These are phyloP conservation scores for Hanseniaspora clermontiae DNA, from an alignment of 805 yeast genomes.

Conservation along the genomic window DNA sequence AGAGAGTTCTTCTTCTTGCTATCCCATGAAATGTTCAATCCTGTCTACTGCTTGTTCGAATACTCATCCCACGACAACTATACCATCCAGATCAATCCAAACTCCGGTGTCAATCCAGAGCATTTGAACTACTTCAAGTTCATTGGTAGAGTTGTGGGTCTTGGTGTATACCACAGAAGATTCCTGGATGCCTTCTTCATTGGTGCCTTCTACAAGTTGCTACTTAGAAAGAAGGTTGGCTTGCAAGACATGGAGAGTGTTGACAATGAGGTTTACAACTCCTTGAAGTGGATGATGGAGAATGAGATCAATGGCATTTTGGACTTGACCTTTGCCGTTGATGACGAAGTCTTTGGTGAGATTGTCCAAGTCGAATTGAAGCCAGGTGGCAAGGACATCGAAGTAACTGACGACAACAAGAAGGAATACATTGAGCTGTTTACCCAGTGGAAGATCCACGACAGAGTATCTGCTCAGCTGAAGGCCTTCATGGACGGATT, in stretches of 20 bases:
- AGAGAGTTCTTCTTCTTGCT: slow-evolving; percentile 93
- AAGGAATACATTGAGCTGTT: slow-evolving; percentile 89
- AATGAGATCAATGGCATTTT: slow-evolving; percentile 82
- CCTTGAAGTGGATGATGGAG: slow-evolving; percentile 89
- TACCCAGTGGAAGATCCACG: slow-evolving; percentile 90
- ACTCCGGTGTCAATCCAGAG: slow-evolving; percentile 93
- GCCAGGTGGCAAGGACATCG: slow-evolving; percentile 75
- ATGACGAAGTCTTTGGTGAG: slow-evolving; percentile 92
- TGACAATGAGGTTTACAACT: slow-evolving; percentile 90
- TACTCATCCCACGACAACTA: slow-evolving; percentile 97
- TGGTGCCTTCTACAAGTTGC: slow-evolving; percentile 96
- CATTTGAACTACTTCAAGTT: slow-evolving; percentile 95
- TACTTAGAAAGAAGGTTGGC: slow-evolving; percentile 86
- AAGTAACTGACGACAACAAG: slow-evolving; percentile 88
- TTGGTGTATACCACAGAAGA: slow-evolving; percentile 96
- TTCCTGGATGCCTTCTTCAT: slow-evolving; percentile 96
- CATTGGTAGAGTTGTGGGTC: slow-evolving; percentile 95
- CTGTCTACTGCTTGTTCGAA: slow-evolving; percentile 92
- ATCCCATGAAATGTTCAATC: slow-evolving; percentile 97
- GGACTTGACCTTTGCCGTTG: slow-evolving; percentile 77
- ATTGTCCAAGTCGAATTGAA: slow-evolving; percentile 79
- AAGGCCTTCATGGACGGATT: slow-evolving; percentile 94
- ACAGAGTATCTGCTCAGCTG: slow-evolving; percentile 89
- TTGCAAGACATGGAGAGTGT: slow-evolving; percentile 98
- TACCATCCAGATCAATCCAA: slow-evolving; percentile 94